Base-by-base conservation (phyloP, 2,329 filamentous ascomycete species). In the Knufia fluminis region DNA sequence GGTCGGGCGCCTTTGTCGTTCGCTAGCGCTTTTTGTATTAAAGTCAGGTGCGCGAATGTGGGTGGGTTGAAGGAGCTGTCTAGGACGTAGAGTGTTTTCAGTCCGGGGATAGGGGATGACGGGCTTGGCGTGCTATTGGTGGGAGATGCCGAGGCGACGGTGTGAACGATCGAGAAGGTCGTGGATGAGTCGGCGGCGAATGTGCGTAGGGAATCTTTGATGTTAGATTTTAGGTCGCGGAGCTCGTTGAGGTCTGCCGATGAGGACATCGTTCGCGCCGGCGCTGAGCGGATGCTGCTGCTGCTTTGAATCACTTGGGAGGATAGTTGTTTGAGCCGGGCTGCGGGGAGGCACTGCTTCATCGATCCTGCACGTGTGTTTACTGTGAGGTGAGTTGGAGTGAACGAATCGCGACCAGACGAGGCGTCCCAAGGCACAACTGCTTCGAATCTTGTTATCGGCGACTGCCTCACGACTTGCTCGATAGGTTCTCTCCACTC, bases 11-110 rank as follows among this genome's bases (percentile, higher is more conserved):
- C 47, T n/a, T 38, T 50, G 40, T 46, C 41, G 4, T 68, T 64
- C 39, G 66, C 63, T 3, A 82, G 55, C 1, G 78, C 78, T 14
- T 74, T 74, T 24, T 68, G 69, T 3, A 74, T 76, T 28, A 83
- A 74, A 19, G 68, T 67, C 16, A 75, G 66, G 59, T 83, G 79
- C 8, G 79, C 80, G 46, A 70, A 66, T 2, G 77, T 79, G 1
- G 80, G 80, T 9, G 80, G 80, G 54, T 83, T 83, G 72, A 82
- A 83, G 20, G 78, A 81, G 0, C 79, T 82, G 60, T 83, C 80
- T 40, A 83, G 70, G 49, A 83, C 78, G 63, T 79, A 80, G 46
- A 83, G 72, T 1, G 71, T 75, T 53, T 61, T 7, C 57, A 62
- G 62, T 50, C 76, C 79, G 60, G 76, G 77, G 66, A 69, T 68